Conservation (phyloP, 768 basidiomycete genomes). For the Trametes cubensis region DNA sequence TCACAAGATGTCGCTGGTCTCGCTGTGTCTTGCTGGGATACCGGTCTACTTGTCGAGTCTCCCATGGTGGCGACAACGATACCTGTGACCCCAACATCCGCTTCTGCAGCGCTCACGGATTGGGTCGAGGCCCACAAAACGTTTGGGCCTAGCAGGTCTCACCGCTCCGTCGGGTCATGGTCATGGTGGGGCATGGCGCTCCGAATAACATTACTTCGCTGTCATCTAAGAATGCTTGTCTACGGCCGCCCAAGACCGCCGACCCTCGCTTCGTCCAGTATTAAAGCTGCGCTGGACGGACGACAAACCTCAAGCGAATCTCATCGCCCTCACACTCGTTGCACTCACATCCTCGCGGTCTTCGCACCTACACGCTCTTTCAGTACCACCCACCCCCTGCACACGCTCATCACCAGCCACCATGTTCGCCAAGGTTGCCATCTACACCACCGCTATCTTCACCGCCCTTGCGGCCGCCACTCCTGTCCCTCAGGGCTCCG, state of each 20-base stretch:
- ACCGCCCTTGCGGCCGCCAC: slow-evolving; percentile 17
- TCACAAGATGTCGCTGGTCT: too few species aligned
- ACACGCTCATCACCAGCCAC: neutral
- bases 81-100: too few species aligned
- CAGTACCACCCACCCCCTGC: neutral
- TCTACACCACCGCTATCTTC: slow-evolving; percentile 19
- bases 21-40: too few species aligned
- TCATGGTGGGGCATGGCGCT: neutral
- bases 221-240: slow-evolving; percentile 6
- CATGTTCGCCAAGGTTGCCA: slow-evolving; percentile 20
- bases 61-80: too few species aligned
- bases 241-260: neutral
- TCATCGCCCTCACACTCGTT: slow-evolving; percentile 19
- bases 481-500: slow-evolving; percentile 13
- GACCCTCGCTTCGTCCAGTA: neutral
- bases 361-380: slow-evolving; percentile 9
- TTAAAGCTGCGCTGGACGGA: neutral
- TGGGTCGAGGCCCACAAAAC: neutral
- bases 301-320: slow-evolving; percentile 9
- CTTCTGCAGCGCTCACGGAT: too few species aligned
- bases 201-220: neutral
- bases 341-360: slow-evolving; percentile 12
- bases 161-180: neutral
- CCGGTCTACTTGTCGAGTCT: too few species aligned
- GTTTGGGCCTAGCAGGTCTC: neutral